phyloP scores from a whole-genome alignment of 2,329 filamentous ascomycete species.

The Cladosporium sp. region DNA sequence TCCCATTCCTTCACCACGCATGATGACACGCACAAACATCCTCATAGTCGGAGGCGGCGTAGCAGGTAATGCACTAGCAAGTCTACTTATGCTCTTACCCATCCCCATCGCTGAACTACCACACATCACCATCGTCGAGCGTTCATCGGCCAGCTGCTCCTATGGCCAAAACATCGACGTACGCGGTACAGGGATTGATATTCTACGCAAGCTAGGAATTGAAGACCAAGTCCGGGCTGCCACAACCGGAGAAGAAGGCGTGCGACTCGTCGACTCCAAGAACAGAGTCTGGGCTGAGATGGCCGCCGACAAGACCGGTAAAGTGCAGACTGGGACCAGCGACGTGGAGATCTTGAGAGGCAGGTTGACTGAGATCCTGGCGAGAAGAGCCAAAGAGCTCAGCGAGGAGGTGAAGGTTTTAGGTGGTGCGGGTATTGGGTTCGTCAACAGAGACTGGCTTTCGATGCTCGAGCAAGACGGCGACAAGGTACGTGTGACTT shows the following conservation, averaged over 20 bases:
- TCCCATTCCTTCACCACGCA: too few species aligned
- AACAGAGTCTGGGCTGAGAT: constrained; percentile 20
- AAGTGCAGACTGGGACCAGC: constrained; percentile 25
- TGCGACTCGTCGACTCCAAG: constrained; percentile 25
- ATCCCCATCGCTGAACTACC: constrained; percentile 14
- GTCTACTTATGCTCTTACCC: constrained; percentile 18
- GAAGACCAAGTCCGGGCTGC: constrained; percentile 21
- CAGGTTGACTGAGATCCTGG: constrained; percentile 21
- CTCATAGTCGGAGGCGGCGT: constrained; percentile 28
- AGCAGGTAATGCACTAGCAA: constrained; percentile 26
- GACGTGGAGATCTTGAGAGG: constrained; percentile 32
- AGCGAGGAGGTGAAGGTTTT: constrained; percentile 19
- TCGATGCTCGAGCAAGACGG: constrained; percentile 22
- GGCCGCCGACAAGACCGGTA: constrained; percentile 25
- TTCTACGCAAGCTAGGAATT: constrained; percentile 28
- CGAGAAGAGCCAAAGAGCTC: constrained; percentile 17
- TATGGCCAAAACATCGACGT: constrained; percentile 33
- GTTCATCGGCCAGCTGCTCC: constrained; percentile 14
- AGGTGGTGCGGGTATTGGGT: constrained; percentile 27
- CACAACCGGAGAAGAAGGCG: constrained; percentile 28
- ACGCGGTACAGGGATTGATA: constrained; percentile 24
- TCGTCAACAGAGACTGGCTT: constrained; percentile 27
- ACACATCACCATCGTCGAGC: constrained; percentile 29
- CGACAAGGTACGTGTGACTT: constrained; percentile 21
- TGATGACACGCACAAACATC: constrained; percentile 18